These are phyloP conservation scores for Thraustotheca clavata DNA, from an alignment of 352 stramenopile genomes.

Conservation along the genomic window DNA sequence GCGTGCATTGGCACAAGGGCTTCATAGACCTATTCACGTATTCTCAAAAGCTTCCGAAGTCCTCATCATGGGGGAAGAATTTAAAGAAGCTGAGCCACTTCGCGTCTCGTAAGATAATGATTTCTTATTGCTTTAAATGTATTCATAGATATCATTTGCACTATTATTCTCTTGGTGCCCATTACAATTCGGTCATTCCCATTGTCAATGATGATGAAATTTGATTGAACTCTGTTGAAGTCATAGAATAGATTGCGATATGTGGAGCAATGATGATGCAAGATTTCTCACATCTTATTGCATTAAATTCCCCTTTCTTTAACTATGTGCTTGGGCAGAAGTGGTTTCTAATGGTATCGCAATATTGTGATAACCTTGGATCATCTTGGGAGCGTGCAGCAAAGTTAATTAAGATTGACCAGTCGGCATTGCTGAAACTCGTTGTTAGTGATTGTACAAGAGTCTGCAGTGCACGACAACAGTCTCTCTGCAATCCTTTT, in stretches of 20 bases:
- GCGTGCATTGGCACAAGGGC: slow-evolving; percentile 78
- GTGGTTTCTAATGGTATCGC: too few relatives aligned
- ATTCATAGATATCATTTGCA: slow-evolving; percentile 86
- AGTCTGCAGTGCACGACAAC: slow-evolving; percentile 36
- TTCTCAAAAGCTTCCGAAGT: slow-evolving; percentile 83
- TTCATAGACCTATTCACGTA: slow-evolving; percentile 88
- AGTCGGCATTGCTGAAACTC: neutral
- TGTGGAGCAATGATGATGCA: too few relatives aligned
- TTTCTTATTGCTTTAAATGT: neutral
- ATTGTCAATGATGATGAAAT: neutral
- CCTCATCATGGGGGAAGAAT: slow-evolving; percentile 87
- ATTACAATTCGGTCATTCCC: slow-evolving; percentile 95
- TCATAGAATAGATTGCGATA: too few relatives aligned
- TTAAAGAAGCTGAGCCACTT: slow-evolving; percentile 59
- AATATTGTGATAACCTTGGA: too few relatives aligned
- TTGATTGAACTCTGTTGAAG: too few relatives aligned
- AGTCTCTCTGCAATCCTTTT: slow-evolving; percentile 57
- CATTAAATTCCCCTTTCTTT: too few relatives aligned
- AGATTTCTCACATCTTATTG: too few relatives aligned
- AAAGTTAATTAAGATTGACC: neutral
- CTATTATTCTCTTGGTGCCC: slow-evolving; percentile 98
- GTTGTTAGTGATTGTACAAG: neutral
- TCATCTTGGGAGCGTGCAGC: neutral
- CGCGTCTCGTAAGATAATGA: slow-evolving; percentile 69
- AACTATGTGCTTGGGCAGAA: too few relatives aligned